Evolutionary conservation across 225 moss, liverwort and hornwort genomes (phyloP), one percentile per base, ranked within the genome.

Genomic region (Asterella californica): DNA sequence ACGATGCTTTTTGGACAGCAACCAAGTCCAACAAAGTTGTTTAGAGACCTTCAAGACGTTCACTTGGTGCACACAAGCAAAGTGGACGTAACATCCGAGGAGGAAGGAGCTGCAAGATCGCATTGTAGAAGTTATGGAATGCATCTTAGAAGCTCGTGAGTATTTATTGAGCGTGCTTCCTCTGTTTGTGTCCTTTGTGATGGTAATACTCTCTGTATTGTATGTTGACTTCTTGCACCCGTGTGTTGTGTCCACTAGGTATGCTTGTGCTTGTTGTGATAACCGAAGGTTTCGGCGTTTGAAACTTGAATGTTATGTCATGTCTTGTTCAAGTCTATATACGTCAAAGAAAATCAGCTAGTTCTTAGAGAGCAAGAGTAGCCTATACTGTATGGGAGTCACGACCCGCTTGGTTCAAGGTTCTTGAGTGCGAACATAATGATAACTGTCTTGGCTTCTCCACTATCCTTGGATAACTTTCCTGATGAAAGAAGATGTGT

Each of bases 41-140:
- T 87, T 9, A 52, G 80, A 47, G 80, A 87, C 50, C 80, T 87
- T 15, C 82, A 84, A 8, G 87, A 80, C 33, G 81, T 87, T 15
- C 78, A 76, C 48, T 67, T 87, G 59, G 68, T 61, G 37, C 53
- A 42, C 77, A 50, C 60, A 1, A 71, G 38, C 47, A 61, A 81
- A 54, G 69, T 50, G 19, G 77, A 83, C 49, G 29, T 15, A 29
- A 1, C 59, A 24, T 4, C 33, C 29, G 80, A 81, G 48, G 76
- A 74, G 70, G 76, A 75, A 81, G 19, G 9, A 65, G 15, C 18
- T 50, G 15, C 6, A 15, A 72, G 73, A n/a, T 25, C n/a, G 9
- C 70, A 17, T 30, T 76, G 37, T 55, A 74, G 21, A 54, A 76
- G 75, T 54, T 53, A 77, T 25, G 74, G 71, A 15, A 15, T 25